phyloP scores from a whole-genome alignment of 1,284 basidiomycete species.

The Melampsora occidentalis region DNA sequence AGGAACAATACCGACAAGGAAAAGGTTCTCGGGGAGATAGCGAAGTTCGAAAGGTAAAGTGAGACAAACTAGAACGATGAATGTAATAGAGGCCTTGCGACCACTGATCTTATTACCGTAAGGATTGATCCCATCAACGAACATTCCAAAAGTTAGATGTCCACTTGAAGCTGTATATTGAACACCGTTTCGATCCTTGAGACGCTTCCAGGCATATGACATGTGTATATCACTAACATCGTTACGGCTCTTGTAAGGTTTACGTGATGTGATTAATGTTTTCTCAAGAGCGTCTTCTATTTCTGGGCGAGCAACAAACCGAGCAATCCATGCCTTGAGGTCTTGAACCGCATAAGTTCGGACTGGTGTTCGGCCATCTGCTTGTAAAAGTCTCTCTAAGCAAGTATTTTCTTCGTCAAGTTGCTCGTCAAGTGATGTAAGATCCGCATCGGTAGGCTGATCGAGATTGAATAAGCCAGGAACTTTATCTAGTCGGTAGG shows the following conservation, averaged over 20 bases:
- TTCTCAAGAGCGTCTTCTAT: slow-evolving; percentile 1
- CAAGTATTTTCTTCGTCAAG: background rate
- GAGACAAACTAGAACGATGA: slow-evolving; percentile 1
- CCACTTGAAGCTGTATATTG: background rate
- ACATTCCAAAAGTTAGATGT: background rate
- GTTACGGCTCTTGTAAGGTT: background rate
- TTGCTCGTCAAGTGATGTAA: too few relatives aligned
- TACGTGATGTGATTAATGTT: background rate
- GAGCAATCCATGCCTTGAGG: background rate
- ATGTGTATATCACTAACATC: background rate
- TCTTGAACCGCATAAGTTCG: background rate
- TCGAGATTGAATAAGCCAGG: background rate
- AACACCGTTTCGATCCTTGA: background rate
- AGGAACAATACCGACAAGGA: slow-evolving; percentile 52
- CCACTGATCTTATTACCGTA: slow-evolving; percentile 3
- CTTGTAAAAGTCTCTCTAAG: background rate
- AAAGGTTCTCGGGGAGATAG: slow-evolving; percentile 45
- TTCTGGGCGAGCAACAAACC: background rate
- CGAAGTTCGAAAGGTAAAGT: slow-evolving; percentile 43
- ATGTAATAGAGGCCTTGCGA: slow-evolving; percentile 1
- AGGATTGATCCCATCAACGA: slow-evolving; percentile 7
- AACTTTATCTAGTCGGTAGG: too few relatives aligned
- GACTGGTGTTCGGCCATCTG: background rate
- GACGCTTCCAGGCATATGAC: background rate
- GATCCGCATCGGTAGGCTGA: background rate